Conservation (phyloP, 805 yeast genomes). For the Metschnikowia corniflorae region DNA sequence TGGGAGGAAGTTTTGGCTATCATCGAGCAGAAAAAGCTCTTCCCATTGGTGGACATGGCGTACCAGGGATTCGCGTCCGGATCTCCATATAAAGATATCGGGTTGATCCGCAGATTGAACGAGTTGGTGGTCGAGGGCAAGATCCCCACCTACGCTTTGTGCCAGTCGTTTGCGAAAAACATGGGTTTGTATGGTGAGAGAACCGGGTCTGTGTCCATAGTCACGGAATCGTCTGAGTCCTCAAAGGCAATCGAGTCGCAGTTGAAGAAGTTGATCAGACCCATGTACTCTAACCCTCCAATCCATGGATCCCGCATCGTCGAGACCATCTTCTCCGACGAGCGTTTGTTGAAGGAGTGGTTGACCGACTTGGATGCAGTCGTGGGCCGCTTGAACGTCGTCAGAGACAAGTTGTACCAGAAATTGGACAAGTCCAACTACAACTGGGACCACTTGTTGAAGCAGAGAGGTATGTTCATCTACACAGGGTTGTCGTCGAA, state of each 20-base stretch:
- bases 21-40: conserved; percentile 52
- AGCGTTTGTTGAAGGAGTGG: conserved; percentile 69
- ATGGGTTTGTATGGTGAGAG: conserved; percentile 50
- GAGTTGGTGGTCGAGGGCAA: conserved; percentile 47
- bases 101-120: conserved; percentile 44
- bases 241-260: conserved; percentile 65
- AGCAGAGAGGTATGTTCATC: conserved; percentile 96
- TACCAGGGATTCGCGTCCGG: conserved; percentile 96
- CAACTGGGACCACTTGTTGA: conserved; percentile 81
- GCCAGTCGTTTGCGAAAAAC: conserved; percentile 47
- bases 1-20: conserved; percentile 75
- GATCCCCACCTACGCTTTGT: conserved; percentile 50
- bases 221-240: conserved; percentile 54
- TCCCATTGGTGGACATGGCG: conserved; percentile 89
- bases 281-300: conserved; percentile 91
- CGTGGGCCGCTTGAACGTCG: conserved; percentile 72
- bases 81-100: conserved; percentile 65
- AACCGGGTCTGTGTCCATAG: conserved; percentile 73
- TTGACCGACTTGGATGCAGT: conserved; percentile 71
- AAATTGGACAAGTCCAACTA: conserved; percentile 59
- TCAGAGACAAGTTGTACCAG: conserved; percentile 63
- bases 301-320: conserved; percentile 91
- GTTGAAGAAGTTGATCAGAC: conserved; percentile 77
- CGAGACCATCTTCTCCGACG: conserved; percentile 63
- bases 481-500: conserved; percentile 75